These are phyloP conservation scores for Apophysomyces sp. DNA, from an alignment of 371 early-diverging fungal species.

Conservation along the genomic window DNA sequence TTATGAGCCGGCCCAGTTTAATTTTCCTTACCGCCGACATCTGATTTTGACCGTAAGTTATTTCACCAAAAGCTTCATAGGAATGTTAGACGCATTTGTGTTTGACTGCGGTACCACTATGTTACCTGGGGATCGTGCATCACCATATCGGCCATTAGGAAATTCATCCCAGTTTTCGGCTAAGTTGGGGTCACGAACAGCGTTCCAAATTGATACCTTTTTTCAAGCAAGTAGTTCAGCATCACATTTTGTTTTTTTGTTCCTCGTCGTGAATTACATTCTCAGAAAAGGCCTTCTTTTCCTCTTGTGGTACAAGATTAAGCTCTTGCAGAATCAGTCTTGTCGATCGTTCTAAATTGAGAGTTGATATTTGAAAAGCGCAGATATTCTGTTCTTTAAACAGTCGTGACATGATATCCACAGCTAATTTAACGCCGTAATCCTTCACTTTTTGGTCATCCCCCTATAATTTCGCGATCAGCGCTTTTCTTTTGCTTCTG, in stretches of 20 bases:
- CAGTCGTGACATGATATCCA: constrained; percentile 69
- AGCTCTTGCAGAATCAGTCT: constrained; percentile 79
- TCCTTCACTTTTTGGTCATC: constrained; percentile 96
- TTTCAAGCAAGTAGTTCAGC: too few species aligned
- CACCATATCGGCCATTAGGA: constrained; percentile 98
- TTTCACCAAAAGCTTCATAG: constrained; percentile 42
- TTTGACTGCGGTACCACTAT: constrained; percentile 8
- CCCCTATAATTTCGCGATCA: constrained; percentile 25
- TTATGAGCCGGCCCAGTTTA: neutral
- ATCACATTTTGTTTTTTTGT: too few species aligned
- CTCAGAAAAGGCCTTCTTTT: neutral
- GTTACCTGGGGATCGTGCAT: constrained; percentile 80
- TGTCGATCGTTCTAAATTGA: constrained; percentile 87
- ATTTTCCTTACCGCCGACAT: constrained; percentile 51
- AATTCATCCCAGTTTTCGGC: constrained; percentile 91
- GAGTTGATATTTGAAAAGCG: constrained; percentile 80
- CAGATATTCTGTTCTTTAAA: constrained; percentile 48
- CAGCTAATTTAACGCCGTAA: constrained; percentile 80
- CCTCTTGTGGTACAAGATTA: constrained; percentile 45
- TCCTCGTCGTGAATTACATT: too few species aligned
- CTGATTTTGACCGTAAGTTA: constrained; percentile 68
- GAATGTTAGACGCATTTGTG: neutral
- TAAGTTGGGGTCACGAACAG: constrained; percentile 30
- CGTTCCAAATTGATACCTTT: constrained; percentile 11
- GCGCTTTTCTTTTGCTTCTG: neutral